Conservation (phyloP, 441 rosid species). For the Melastoma candidum region DNA sequence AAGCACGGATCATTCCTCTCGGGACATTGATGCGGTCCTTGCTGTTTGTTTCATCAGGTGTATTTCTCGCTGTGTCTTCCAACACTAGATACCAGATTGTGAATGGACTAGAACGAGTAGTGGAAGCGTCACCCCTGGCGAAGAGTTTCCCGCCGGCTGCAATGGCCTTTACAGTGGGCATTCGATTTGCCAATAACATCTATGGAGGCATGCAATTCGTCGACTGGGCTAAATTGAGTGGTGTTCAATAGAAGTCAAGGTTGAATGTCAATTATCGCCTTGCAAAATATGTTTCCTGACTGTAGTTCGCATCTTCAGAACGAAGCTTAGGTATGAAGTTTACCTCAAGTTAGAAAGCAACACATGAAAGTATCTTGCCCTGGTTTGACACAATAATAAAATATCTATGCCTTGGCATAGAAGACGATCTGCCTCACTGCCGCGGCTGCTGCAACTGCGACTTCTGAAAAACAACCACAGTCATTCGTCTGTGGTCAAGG, state of each 20-base stretch:
- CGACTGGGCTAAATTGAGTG: constrained; percentile 81
- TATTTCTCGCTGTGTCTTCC: constrained; percentile 81
- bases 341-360: too few species aligned
- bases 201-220: constrained; percentile 94
- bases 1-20: neutral
- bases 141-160: constrained; percentile 67
- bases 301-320: too few species aligned
- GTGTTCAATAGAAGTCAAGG: constrained; percentile 42
- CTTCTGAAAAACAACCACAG: too few species aligned
- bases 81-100: constrained; percentile 87
- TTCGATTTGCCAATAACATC: constrained; percentile 84
- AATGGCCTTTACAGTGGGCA: constrained; percentile 78
- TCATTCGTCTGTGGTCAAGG: too few species aligned
- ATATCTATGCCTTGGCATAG: too few species aligned
- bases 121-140: constrained; percentile 66
- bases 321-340: too few species aligned
- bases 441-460: too few species aligned
- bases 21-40: neutral
- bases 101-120: constrained; percentile 68
- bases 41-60: constrained; percentile 39
- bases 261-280: too few species aligned
- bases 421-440: too few species aligned
- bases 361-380: too few species aligned
- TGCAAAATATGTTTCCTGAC: too few species aligned
- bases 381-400: too few species aligned